Percentiles rank a stretch among this genome's conserved stretches.
phyloP scores from a whole-genome alignment of 345 rosid species.

The Acer saccharum region DNA sequence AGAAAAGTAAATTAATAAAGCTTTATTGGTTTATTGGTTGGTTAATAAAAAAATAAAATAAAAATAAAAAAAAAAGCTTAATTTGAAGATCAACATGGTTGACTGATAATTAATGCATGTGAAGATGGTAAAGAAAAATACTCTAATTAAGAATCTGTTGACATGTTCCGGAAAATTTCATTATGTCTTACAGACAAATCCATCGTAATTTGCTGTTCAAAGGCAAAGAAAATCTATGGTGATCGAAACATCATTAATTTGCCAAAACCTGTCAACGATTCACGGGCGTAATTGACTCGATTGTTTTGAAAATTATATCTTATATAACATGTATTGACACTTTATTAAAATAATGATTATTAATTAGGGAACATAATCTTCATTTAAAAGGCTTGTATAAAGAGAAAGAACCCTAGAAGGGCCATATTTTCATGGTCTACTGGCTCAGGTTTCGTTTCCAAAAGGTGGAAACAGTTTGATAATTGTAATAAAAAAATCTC shows the following conservation, averaged over 20 bases:
- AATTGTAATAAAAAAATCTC: not conserved
- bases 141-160: not conserved
- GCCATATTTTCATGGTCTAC: not conserved
- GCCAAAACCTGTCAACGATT: not conserved
- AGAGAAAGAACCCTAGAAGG: not conserved
- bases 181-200: not conserved
- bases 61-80: too few species aligned
- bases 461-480: not conserved
- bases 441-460: not conserved
- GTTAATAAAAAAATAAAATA: too few species aligned
- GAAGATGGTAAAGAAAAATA: not conserved
- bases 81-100: not conserved
- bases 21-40: too few species aligned
- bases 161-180: not conserved
- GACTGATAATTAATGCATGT: too few species aligned
- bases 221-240: not conserved
- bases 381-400: conserved; percentile 11
- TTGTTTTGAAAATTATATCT: not conserved
- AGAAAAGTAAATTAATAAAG: not conserved
- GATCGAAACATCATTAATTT: not conserved
- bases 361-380: conserved; percentile 2
- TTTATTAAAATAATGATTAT: not conserved
- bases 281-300: conserved; percentile 38
- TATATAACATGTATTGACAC: not conserved
- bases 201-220: not conserved